Evolutionary conservation across 192 early-diverging fungal species (phyloP), one percentile per base, ranked within the genome.

Genomic region (Funneliformis geosporum): DNA sequence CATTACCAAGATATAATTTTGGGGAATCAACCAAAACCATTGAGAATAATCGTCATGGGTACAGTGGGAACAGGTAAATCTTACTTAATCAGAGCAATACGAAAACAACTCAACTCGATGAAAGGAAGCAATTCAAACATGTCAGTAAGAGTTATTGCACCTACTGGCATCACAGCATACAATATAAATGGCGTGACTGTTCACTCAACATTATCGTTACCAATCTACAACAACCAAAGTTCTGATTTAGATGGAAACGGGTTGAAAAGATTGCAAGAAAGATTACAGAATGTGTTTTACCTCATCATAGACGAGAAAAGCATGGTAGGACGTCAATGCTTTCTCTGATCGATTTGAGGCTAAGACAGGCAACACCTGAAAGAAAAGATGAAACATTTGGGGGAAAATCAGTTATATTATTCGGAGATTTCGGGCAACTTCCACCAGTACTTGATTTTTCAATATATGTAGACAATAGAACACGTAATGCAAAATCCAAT

Each of bases 241-340:
- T 7, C 40, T 0, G 16, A 21, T 0, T 5, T 67, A 6, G 33
- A 67, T 42, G 12, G 39, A 1, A 21, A 5, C 0, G 0, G 33
- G 18, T 18, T 67, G 18, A 67, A 67, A 42, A 1, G 40, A 18
- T 42, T 67, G 40, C 66, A 67, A 18, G 28, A 67, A 42, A 67
- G 14, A 7, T 67, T 67, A 67, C 6, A 42, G 40, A 18, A 40
- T 42, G 33, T 67, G 5, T 40, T 16, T 39, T 67, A 67, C 18
- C 11, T 67, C 8, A 67, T 67, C 18, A 67, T 67, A 5, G 66
- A 67, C 7, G 5, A 67, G n/a, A 67, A 67, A 67, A 67, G 66
- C 0, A 67, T 67, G 66, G 18, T 67, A 0, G 18, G 11, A 18
- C 0, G 2, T 4, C 28, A 40, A 67, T 67, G 39, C 66, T 67